phyloP scores from a whole-genome alignment of 2,329 filamentous ascomycete genomes.

The Penicillium janthinellum region DNA sequence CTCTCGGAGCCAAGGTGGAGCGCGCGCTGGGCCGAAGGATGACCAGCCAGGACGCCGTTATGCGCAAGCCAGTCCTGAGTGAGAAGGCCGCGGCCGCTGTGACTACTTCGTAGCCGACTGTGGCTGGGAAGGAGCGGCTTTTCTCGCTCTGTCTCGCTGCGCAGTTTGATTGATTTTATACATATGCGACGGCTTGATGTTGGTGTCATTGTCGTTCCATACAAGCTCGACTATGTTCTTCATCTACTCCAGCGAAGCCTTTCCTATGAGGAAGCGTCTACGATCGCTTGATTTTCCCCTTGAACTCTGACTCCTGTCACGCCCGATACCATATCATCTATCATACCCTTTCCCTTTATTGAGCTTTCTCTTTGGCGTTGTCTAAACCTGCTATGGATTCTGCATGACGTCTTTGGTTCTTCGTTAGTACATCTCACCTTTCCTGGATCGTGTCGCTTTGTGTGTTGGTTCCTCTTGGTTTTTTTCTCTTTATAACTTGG shows the following conservation, averaged over 20 bases:
- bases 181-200: neutral
- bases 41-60: constrained; percentile 79
- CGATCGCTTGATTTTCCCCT: constrained; percentile 10
- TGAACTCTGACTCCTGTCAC: constrained; percentile 16
- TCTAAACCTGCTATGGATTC: constrained; percentile 11
- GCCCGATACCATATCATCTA: constrained; percentile 9
- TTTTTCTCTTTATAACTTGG: neutral
- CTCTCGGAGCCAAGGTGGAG: constrained; percentile 86
- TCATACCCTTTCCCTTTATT: constrained; percentile 23
- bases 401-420: constrained; percentile 2
- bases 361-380: constrained; percentile 10
- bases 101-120: constrained; percentile 14
- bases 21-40: constrained; percentile 83
- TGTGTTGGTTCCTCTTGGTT: neutral
- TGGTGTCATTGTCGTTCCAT: constrained; percentile 8
- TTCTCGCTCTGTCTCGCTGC: neutral
- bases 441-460: constrained; percentile 1
- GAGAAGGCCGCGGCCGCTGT: constrained; percentile 40
- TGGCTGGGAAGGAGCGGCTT: neutral
- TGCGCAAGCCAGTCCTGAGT: constrained; percentile 64
- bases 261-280: constrained; percentile 4
- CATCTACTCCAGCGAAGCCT: constrained; percentile 1
- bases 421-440: constrained; percentile 3
- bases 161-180: neutral
- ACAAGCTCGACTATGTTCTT: neutral